phyloP scores from a whole-genome alignment of 1,139 yeast genomes.

The Dujonia santamariae region DNA sequence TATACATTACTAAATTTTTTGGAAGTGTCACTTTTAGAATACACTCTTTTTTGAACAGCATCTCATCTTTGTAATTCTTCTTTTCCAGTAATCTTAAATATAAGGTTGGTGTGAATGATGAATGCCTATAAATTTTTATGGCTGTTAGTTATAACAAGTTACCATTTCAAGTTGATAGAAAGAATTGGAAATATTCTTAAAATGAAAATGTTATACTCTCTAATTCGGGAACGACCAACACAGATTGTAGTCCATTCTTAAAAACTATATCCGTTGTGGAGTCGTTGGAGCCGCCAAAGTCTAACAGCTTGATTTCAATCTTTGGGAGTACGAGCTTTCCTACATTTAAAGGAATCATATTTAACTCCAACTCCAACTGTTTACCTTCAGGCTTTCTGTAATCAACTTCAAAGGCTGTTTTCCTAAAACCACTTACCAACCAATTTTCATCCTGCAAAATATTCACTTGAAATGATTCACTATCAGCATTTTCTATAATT shows the following conservation, averaged over 20 bases:
- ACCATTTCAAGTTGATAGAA: too few relatives aligned
- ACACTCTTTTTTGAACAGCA: too few relatives aligned
- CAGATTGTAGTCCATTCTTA: conserved; percentile 63
- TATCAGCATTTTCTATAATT: conserved; percentile 4
- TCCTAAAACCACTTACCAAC: conserved; percentile 66
- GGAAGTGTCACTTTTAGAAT: too few relatives aligned
- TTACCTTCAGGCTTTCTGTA: conserved; percentile 13
- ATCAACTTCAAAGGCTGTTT: conserved; percentile 41
- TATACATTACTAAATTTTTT: too few relatives aligned
- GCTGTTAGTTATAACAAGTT: too few relatives aligned
- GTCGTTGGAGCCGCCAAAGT: conserved; percentile 19
- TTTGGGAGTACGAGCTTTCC: conserved; percentile 73
- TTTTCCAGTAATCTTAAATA: too few relatives aligned
- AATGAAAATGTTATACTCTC: conserved; percentile 61
- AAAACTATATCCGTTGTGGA: conserved; percentile 58
- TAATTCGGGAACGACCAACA: conserved; percentile 71
- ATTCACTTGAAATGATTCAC: conserved; percentile 24
- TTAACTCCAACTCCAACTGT: conserved; percentile 30
- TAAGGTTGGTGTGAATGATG: too few relatives aligned
- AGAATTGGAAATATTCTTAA: too few relatives aligned
- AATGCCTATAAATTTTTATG: too few relatives aligned
- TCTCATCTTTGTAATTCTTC: too few relatives aligned
- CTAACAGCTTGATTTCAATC: conserved; percentile 43
- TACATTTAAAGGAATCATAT: conserved; percentile 68
- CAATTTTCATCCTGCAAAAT: conserved; percentile 50